Evolutionary conservation across 441 rosid species (phyloP).

Genomic region (Arabidopsis hybrid): DNA sequence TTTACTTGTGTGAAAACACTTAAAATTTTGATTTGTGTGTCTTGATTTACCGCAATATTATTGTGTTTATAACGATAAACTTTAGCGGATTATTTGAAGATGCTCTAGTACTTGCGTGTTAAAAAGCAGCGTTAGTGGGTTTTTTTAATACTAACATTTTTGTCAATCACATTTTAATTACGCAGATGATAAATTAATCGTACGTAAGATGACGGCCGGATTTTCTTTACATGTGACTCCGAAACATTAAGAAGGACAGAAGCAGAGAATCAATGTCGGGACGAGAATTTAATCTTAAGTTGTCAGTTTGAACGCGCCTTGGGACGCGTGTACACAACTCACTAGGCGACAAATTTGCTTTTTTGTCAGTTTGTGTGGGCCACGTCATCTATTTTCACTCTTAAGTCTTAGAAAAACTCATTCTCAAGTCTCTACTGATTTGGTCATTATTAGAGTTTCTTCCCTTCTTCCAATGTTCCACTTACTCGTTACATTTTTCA

Average conservation of each 20-base stretch:
- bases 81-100: not conserved
- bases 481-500: not conserved
- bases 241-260: conserved; percentile 36
- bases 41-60: not conserved
- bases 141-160: too few relatives aligned
- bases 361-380: conserved; percentile 39
- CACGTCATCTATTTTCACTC: conserved; percentile 36
- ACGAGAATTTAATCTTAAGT: conserved; percentile 35
- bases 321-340: conserved; percentile 29
- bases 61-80: not conserved
- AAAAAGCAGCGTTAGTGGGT: not conserved
- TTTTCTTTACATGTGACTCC: conserved; percentile 25
- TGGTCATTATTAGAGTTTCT: conserved; percentile 33
- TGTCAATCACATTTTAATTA: not conserved
- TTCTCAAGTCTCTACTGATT: conserved; percentile 33
- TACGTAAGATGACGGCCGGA: conserved; percentile 31
- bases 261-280: conserved; percentile 46
- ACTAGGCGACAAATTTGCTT: conserved; percentile 35
- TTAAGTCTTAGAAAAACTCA: conserved; percentile 19
- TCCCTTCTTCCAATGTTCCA: not conserved
- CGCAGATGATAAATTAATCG: not conserved
- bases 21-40: not conserved
- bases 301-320: conserved; percentile 45
- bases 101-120: not conserved
- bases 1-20: not conserved